phyloP scores from a whole-genome alignment of 2,329 filamentous ascomycete genomes.

The Exophiala phaeomuriformis region DNA sequence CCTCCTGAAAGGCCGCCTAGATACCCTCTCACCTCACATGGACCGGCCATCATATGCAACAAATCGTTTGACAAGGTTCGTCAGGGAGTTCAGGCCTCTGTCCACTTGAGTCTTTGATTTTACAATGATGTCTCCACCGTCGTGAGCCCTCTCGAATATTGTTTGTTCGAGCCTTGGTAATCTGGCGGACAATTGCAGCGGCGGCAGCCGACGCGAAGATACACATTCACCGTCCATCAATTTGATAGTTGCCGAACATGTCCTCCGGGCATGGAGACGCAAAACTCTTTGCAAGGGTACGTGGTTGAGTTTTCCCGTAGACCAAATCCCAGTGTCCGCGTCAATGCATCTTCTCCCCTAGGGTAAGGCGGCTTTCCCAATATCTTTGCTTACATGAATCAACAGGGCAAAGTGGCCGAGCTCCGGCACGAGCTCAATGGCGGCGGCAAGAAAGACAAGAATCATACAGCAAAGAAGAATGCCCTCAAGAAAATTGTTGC shows the following conservation, averaged over 20 bases:
- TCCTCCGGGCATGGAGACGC: constrained; percentile 78
- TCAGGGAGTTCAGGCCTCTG: too few relatives aligned
- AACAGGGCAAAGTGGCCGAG: constrained; percentile 98
- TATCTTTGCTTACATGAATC: not conserved
- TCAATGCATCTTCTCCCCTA: not conserved
- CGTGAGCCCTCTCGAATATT: not conserved
- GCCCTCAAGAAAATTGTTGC: constrained; percentile 98
- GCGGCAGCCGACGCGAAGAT: not conserved
- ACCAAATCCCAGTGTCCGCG: not conserved
- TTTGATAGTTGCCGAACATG: constrained; percentile 37
- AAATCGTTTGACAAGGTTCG: too few relatives aligned
- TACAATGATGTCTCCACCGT: not conserved
- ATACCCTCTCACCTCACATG: too few relatives aligned
- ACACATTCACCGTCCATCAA: not conserved
- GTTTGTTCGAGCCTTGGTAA: not conserved
- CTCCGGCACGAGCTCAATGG: constrained; percentile 87
- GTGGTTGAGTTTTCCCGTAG: constrained; percentile 32
- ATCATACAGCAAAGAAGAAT: constrained; percentile 89
- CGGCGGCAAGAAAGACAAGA: constrained; percentile 97
- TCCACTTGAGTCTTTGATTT: too few relatives aligned
- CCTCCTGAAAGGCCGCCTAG: too few relatives aligned
- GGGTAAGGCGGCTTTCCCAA: not conserved
- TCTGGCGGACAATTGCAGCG: not conserved
- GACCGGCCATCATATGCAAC: too few relatives aligned
- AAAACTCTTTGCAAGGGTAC: constrained; percentile 97